These are phyloP conservation scores for Naganishia sp. DNA, from an alignment of 1,284 basidiomycete genomes.

Conservation along the genomic window DNA sequence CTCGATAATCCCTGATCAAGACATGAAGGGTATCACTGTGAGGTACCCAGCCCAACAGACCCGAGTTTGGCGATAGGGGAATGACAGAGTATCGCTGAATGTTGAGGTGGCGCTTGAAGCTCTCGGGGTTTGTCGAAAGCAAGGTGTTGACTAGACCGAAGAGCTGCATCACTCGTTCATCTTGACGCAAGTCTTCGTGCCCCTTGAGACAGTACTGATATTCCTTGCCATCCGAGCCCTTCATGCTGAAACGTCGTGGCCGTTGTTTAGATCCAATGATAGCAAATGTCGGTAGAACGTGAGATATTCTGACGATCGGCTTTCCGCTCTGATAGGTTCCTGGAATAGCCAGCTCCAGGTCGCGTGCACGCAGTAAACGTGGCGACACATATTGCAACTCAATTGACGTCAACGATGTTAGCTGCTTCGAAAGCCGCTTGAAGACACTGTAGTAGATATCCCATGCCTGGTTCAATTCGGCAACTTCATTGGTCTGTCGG, in stretches of 20 bases:
- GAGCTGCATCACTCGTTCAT: constrained; percentile 98
- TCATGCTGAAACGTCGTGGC: constrained; percentile 83
- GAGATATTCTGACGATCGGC: constrained; percentile 77
- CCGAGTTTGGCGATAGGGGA: constrained; percentile 93
- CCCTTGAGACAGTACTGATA: constrained; percentile 94
- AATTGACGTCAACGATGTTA: constrained; percentile 84
- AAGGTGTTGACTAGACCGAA: constrained; percentile 97
- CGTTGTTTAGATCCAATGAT: constrained; percentile 99
- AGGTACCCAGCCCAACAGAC: constrained; percentile 92
- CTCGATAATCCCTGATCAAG: constrained; percentile 91
- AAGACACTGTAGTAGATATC: constrained; percentile 98
- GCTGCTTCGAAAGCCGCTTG: constrained; percentile 92
- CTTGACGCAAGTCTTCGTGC: constrained; percentile 98
- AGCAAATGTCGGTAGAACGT: constrained; percentile 80
- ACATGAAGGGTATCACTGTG: constrained; percentile 98
- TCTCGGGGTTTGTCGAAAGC: constrained; percentile 86
- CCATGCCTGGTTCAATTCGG: constrained; percentile 98
- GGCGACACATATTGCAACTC: constrained; percentile 99
- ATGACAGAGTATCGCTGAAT: constrained; percentile 94
- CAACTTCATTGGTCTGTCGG: constrained; percentile 80
- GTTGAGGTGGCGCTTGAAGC: constrained; percentile 93
- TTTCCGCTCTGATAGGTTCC: constrained; percentile 94
- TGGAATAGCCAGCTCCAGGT: constrained; percentile 92
- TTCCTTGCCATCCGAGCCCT: constrained; percentile 88
- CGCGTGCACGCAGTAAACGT: constrained; percentile 80